Base-by-base conservation (phyloP, 352 stramenopile species). In the Phytopythium delawarense region DNA sequence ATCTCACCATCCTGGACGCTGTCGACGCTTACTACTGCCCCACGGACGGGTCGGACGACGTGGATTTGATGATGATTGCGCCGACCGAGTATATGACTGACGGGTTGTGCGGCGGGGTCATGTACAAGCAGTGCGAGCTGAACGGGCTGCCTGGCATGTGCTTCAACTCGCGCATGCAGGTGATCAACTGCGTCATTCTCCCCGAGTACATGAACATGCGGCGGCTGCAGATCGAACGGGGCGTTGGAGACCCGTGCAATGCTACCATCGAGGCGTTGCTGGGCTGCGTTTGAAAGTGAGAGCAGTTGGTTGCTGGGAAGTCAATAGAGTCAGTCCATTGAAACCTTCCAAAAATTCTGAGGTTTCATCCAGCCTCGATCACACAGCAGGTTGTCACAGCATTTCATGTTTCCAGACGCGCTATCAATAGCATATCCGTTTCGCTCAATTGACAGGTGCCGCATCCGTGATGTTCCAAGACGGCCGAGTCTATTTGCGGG, bases 151-250 rank as follows among this genome's bases (percentile, higher is more conserved):
- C 70, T 20, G 75, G 73, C 5, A 76, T 84, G 46, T 81, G 73
- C 61, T 78, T 69, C 46, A 84, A 78, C 60, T 69, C 64, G 23
- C 74, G 71, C 20, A 76, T 84, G 73, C 70, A 72, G 62, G 68
- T 81, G 4, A 67, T 81, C 28, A 63, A 69, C 32, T 84, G 75
- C 51, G 62, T 75, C 8, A 67, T 66, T 4, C 39, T 64, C 11
- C 20, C 54, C 18, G 48, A 61, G 0, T 76, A 75, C 42, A 68
- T 69, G 13, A 49, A 21, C 9, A 76, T 75, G 69, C 69, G 72
- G 7, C 60, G 67, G 30, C 55, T 75, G 44, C 57, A 81, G 55
- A 81, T 81, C 57, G 53, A 62, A 45, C 63, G 58, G 5, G 57
- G 69, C 13, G 63, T 76, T 34, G 72, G 75, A 4, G 15, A 57